phyloP scores from a whole-genome alignment of 306 rosid genomes.

The Fragaria ananassa region DNA sequence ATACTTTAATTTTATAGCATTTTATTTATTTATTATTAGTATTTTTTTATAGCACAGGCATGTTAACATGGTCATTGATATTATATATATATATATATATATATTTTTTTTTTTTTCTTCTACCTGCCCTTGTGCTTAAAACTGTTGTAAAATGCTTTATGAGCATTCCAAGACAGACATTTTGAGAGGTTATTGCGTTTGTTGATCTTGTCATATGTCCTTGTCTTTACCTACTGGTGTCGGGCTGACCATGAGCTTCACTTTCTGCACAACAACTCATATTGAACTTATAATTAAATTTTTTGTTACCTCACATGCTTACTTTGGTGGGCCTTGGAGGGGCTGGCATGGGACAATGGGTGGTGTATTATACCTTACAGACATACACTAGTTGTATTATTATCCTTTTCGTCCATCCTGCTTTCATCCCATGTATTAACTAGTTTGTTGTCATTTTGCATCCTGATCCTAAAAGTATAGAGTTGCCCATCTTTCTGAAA shows the following conservation, averaged over 20 bases:
- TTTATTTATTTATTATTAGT: conserved; percentile 1
- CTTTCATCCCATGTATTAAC: neutral
- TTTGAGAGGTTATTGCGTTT: neutral
- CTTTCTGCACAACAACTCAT: neutral
- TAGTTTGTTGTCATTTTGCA: neutral
- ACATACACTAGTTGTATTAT: no score
- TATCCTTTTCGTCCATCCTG: neutral
- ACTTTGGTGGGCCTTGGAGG: neutral
- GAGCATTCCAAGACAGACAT: neutral
- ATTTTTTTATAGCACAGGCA: neutral
- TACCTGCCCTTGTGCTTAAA: neutral
- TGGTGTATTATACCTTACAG: neutral
- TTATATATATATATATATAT: no score
- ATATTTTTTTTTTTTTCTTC: neutral
- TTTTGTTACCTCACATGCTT: neutral
- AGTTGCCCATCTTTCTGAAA: neutral
- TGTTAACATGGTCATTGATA: neutral
- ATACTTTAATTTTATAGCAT: neutral
- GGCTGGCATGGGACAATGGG: neutral
- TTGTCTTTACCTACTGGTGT: neutral
- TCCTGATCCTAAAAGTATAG: neutral
- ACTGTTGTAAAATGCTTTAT: neutral
- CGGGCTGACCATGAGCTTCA: neutral
- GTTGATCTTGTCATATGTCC: neutral
- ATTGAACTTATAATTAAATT: neutral